A percentile compares a stretch with the other conserved stretches of the same genome.
These are phyloP conservation scores for Quercus parvula DNA, from an alignment of 306 rosid species.

Conservation along the genomic window DNA sequence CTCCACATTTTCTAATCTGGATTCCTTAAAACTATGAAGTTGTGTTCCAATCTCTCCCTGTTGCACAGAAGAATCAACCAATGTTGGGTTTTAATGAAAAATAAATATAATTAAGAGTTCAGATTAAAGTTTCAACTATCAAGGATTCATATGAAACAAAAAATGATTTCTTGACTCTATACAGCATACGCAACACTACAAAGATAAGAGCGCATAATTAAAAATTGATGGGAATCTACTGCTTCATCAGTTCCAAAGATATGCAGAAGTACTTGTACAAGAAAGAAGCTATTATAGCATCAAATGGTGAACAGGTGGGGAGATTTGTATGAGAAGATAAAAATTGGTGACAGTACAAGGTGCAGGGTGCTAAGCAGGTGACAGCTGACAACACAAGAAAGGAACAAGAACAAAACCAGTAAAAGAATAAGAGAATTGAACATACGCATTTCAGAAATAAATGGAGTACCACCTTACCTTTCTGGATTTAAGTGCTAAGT, in stretches of 20 bases:
- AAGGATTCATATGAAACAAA: neutral
- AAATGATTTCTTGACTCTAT: neutral
- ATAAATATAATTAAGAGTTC: no score
- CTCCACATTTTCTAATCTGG: slow-evolving; percentile 35
- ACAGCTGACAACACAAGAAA: slow-evolving; percentile 2
- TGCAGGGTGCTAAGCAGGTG: neutral
- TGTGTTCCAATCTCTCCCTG: slow-evolving; percentile 40
- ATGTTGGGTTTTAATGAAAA: neutral
- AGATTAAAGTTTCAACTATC: neutral
- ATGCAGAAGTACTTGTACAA: neutral
- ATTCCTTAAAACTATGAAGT: slow-evolving; percentile 24
- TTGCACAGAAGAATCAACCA: slow-evolving; percentile 23
- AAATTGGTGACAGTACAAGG: neutral
- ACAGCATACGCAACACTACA: neutral
- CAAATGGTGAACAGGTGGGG: slow-evolving; percentile 1
- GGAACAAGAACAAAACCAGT: neutral
- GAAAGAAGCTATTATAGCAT: neutral
- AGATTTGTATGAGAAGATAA: neutral
- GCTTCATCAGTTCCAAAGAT: neutral
- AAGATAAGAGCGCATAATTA: neutral
- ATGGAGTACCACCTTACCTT: slow-evolving; percentile 45
- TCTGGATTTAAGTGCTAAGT: slow-evolving; percentile 65
- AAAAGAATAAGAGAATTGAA: neutral
- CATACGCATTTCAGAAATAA: neutral
- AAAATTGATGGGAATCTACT: neutral